phyloP scores from a whole-genome alignment of 805 yeast species.

The Lachancea sp. region DNA sequence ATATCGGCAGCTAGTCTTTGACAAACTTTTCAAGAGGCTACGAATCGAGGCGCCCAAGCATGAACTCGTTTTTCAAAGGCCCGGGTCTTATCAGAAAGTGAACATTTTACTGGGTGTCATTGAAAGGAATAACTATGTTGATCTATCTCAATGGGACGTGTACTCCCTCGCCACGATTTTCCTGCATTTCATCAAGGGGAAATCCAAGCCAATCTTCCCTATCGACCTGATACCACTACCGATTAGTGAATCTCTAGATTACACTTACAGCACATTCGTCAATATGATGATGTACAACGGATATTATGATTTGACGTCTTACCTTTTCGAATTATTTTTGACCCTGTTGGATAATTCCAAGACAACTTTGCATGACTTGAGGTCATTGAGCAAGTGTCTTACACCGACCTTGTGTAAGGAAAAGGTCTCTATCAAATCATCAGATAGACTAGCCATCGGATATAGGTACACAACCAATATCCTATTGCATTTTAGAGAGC shows the following conservation, averaged over 20 bases:
- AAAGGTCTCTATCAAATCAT: conserved; percentile 36
- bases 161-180: conserved; percentile 39
- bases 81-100: conserved; percentile 45
- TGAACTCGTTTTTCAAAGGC: conserved; percentile 48
- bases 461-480: conserved; percentile 48
- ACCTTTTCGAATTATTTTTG: conserved; percentile 44
- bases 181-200: conserved; percentile 42
- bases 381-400: conserved; percentile 38
- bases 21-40: conserved; percentile 46
- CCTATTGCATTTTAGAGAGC: conserved; percentile 42
- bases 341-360: conserved; percentile 34
- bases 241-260: conserved; percentile 42
- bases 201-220: conserved; percentile 51
- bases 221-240: conserved; percentile 46
- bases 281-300: conserved; percentile 32
- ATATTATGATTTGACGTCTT: conserved; percentile 31
- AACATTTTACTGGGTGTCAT: conserved; percentile 44
- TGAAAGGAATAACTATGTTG: conserved; percentile 48
- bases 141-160: conserved; percentile 61
- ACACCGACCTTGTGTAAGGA: conserved; percentile 54
- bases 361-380: conserved; percentile 39
- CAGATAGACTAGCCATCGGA: conserved; percentile 45
- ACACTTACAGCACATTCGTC: conserved; percentile 36
- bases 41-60: conserved; percentile 37
- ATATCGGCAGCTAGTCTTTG: conserved; percentile 39